Evolutionary conservation across 202 grass and related monocot genomes (phyloP).

Genomic region (Panicum hallii): DNA sequence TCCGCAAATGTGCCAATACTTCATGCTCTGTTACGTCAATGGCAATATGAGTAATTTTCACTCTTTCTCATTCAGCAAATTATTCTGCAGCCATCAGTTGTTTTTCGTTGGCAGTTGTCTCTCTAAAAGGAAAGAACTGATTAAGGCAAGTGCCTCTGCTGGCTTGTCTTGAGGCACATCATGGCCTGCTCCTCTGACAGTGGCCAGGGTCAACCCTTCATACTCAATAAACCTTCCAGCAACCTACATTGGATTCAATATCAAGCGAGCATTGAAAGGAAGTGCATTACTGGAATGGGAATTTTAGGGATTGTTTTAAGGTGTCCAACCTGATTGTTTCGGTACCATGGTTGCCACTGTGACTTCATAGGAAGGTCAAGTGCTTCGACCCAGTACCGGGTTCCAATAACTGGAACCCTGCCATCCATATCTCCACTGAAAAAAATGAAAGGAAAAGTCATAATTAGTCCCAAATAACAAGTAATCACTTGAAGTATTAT

Average conservation of each 20-base stretch:
- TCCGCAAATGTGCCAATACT: neutral
- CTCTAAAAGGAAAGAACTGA: slow-evolving; percentile 67
- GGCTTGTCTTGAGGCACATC: slow-evolving; percentile 87
- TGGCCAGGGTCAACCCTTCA: slow-evolving; percentile 70
- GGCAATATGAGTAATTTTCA: neutral
- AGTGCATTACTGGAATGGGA: neutral
- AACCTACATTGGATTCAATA: slow-evolving; percentile 50
- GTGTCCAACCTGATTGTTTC: slow-evolving; percentile 61
- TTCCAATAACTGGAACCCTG: slow-evolving; percentile 79
- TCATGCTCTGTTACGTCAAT: neutral
- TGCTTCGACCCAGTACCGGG: slow-evolving; percentile 79
- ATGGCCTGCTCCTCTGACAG: slow-evolving; percentile 84
- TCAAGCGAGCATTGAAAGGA: neutral
- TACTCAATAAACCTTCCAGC: slow-evolving; percentile 86
- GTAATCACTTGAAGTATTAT: slow-evolving; percentile 5
- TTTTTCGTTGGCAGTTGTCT: slow-evolving; percentile 56
- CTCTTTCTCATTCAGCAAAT: neutral
- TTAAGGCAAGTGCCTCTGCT: slow-evolving; percentile 66
- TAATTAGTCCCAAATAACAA: neutral
- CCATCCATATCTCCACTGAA: slow-evolving; percentile 82
- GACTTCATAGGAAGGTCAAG: slow-evolving; percentile 69
- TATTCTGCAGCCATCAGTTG: slow-evolving; percentile 23
- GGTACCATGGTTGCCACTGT: slow-evolving; percentile 79
- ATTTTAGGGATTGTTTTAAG: neutral
- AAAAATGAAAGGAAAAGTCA: neutral